Evolutionary conservation across 352 stramenopile genomes (phyloP).

Genomic region (Globisporangium ultimum): DNA sequence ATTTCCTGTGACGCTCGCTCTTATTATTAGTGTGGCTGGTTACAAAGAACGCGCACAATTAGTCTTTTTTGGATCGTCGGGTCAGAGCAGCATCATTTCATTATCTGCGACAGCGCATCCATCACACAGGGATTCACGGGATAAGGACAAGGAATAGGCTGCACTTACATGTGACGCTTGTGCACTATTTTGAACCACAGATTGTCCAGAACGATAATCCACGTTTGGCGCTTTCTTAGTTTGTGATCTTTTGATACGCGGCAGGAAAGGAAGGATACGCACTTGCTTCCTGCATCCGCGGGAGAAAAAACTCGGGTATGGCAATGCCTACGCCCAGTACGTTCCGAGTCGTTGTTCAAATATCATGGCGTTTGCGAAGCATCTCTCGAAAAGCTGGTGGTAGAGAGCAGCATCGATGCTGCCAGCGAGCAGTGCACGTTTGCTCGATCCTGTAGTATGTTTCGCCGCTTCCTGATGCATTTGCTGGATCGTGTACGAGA

Average conservation of each 20-base stretch:
- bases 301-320: background rate
- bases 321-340: slow-evolving; percentile 1
- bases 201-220: background rate
- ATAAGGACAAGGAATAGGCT: background rate
- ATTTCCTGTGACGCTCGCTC: background rate
- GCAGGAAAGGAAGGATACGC: no score
- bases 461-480: slow-evolving; percentile 1
- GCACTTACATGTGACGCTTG: background rate
- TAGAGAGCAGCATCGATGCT: slow-evolving; percentile 12
- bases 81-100: background rate
- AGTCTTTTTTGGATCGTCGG: background rate
- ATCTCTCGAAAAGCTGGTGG: slow-evolving; percentile 6
- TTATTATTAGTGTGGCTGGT: background rate
- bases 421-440: background rate
- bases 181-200: background rate
- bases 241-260: no score
- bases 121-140: background rate
- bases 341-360: slow-evolving; percentile 8
- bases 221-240: no score
- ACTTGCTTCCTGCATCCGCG: no score
- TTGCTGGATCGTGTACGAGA: slow-evolving; percentile 12
- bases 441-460: background rate
- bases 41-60: no score
- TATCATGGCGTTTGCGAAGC: slow-evolving; percentile 5
- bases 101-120: background rate